Conservation (phyloP, 495 filamentous ascomycete species). For the Tirmania nivea region DNA sequence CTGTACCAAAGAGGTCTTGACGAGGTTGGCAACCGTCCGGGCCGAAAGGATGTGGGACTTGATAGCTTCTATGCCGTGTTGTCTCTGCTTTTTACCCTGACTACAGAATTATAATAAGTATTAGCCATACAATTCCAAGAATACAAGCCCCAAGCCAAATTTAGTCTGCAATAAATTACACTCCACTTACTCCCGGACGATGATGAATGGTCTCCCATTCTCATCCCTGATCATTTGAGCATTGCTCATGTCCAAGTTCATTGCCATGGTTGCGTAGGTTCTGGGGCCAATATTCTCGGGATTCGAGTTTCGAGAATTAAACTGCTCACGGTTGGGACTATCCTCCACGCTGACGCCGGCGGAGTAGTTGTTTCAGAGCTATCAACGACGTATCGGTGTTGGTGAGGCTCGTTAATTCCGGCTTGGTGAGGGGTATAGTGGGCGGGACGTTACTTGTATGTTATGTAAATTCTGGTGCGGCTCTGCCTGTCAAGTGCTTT, state of each 20-base stretch:
- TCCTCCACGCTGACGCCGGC: no score
- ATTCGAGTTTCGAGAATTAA: no score
- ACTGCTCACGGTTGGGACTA: no score
- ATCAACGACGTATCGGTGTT: no score
- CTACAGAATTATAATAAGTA: slow-evolving; percentile 24
- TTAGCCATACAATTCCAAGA: no score
- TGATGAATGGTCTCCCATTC: slow-evolving; percentile 87
- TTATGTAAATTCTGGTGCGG: not conserved
- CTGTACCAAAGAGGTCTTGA: slow-evolving; percentile 65
- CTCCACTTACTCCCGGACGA: slow-evolving; percentile 79
- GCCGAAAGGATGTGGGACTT: slow-evolving; percentile 96
- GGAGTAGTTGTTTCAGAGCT: no score
- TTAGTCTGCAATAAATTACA: not conserved
- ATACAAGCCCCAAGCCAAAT: no score
- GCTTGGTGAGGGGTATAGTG: not conserved
- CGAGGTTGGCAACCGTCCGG: slow-evolving; percentile 84
- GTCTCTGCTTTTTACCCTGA: slow-evolving; percentile 94
- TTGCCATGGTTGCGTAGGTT: slow-evolving; percentile 12
- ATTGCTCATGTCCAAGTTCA: slow-evolving; percentile 23
- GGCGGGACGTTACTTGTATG: not conserved
- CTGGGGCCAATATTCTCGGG: not conserved
- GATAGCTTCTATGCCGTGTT: slow-evolving; percentile 87
- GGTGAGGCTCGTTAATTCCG: no score
- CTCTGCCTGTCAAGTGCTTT: not conserved
- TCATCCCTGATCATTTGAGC: slow-evolving; percentile 75